phyloP scores from a whole-genome alignment of 73 alveolate species.

The Durusdinium trenchii region DNA sequence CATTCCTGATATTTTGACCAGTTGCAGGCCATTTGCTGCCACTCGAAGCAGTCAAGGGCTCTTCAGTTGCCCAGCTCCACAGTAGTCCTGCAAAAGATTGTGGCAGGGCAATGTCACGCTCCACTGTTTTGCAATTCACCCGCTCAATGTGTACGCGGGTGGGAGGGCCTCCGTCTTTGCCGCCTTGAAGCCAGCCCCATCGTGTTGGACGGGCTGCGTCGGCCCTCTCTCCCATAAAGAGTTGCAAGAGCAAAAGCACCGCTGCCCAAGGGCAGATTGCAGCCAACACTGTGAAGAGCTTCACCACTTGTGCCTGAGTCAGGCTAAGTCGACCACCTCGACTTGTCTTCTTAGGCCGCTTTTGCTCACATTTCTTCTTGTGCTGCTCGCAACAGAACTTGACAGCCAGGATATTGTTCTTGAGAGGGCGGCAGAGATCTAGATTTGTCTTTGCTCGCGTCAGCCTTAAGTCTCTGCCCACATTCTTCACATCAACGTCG shows the following conservation, averaged over 20 bases:
- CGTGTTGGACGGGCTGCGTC: neutral
- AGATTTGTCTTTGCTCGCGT: too few species aligned
- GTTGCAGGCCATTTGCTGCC: neutral
- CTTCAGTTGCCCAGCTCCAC: neutral
- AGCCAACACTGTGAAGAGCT: too few species aligned
- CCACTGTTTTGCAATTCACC: neutral
- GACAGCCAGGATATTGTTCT: too few species aligned
- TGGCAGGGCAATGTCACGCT: neutral
- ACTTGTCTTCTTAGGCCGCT: too few species aligned
- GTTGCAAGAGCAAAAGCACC: neutral
- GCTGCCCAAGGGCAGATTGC: conserved; percentile 8
- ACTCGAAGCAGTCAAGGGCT: neutral
- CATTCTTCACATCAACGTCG: too few species aligned
- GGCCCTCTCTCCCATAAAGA: neutral
- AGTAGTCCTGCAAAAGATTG: neutral
- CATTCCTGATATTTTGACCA: neutral
- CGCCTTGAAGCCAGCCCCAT: neutral
- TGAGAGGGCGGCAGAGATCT: too few species aligned
- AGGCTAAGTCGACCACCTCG: too few species aligned
- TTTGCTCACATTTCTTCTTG: too few species aligned
- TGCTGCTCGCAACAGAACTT: too few species aligned
- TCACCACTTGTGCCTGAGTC: too few species aligned
- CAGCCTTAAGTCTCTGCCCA: too few species aligned
- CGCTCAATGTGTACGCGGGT: neutral
- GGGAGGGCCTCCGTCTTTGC: neutral